phyloP scores from a whole-genome alignment of 352 stramenopile genomes.

The Plasmopara halstedii region DNA sequence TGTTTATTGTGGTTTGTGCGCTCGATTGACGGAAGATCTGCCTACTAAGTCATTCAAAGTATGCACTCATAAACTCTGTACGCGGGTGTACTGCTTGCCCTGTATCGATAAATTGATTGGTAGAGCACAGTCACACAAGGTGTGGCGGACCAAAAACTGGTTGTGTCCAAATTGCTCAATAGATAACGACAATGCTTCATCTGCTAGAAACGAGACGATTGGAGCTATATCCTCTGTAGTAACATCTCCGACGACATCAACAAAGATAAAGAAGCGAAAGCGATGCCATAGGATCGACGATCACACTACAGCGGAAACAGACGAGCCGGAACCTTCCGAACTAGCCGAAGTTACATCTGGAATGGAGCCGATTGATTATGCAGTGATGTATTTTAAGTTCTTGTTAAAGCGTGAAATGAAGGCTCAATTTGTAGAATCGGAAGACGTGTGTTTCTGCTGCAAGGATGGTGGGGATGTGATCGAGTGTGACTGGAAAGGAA shows the following conservation, averaged over 20 bases:
- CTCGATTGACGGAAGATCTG: constrained; percentile 18
- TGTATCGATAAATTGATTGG: constrained; percentile 60
- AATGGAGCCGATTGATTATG: constrained; percentile 61
- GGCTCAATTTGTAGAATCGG: constrained; percentile 35
- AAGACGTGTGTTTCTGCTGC: constrained; percentile 81
- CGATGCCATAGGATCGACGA: constrained; percentile 21
- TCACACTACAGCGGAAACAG: constrained; percentile 16
- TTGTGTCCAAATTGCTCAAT: constrained; percentile 55
- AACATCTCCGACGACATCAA: background rate
- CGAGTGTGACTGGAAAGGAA: constrained; percentile 65
- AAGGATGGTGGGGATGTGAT: constrained; percentile 76
- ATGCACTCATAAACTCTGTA: constrained; percentile 40
- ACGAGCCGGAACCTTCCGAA: background rate
- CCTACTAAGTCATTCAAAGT: constrained; percentile 25
- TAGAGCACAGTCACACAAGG: constrained; percentile 45
- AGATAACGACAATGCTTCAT: constrained; percentile 4
- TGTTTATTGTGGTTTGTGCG: constrained; percentile 45
- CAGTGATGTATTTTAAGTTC: constrained; percentile 61
- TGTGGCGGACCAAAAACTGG: constrained; percentile 51
- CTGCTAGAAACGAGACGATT: background rate
- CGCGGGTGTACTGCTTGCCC: constrained; percentile 40
- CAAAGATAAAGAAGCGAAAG: constrained; percentile 45
- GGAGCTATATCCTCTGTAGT: background rate
- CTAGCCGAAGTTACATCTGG: background rate
- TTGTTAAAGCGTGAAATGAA: constrained; percentile 35